Percentiles rank a stretch among this genome's conserved stretches.
Evolutionary conservation across 2,329 filamentous ascomycete species (phyloP).

Genomic region (Coniochaeta ligniaria): DNA sequence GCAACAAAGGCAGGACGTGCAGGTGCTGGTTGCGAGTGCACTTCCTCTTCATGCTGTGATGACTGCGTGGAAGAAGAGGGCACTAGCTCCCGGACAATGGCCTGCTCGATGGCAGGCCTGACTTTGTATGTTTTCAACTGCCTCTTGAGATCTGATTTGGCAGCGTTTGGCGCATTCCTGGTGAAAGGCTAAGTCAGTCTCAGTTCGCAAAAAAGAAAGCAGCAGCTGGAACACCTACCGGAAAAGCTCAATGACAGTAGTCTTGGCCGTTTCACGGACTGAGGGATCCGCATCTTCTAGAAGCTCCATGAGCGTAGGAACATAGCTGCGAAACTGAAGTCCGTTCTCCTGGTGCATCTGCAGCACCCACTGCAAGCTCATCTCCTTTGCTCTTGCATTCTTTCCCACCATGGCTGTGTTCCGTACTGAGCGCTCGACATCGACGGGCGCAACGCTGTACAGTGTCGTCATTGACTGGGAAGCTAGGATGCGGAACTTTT

Average conservation of each 20-base stretch:
- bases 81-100: conserved; percentile 69
- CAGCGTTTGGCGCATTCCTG: conserved; percentile 70
- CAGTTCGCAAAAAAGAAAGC: not conserved
- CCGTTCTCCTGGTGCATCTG: conserved; percentile 78
- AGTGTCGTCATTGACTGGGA: conserved; percentile 71
- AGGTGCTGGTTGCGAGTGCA: conserved; percentile 34
- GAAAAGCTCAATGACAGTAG: conserved; percentile 80
- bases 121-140: conserved; percentile 81
- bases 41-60: conserved; percentile 30
- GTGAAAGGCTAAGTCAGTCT: not conserved
- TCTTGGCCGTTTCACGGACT: conserved; percentile 79
- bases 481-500: conserved; percentile 72
- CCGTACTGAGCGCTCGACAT: conserved; percentile 75
- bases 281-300: conserved; percentile 85
- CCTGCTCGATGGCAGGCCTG: conserved; percentile 74
- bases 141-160: conserved; percentile 82
- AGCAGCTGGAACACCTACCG: conserved; percentile 38
- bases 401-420: conserved; percentile 72
- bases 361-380: conserved; percentile 76
- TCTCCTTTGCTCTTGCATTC: conserved; percentile 78
- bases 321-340: conserved; percentile 76
- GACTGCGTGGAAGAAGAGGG: conserved; percentile 32
- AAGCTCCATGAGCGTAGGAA: conserved; percentile 74
- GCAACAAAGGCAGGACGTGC: conserved; percentile 36
- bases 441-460: conserved; percentile 59